These are phyloP conservation scores for Paracoccidioides lutzii DNA, from an alignment of 2,329 filamentous ascomycete species.

Conservation along the genomic window DNA sequence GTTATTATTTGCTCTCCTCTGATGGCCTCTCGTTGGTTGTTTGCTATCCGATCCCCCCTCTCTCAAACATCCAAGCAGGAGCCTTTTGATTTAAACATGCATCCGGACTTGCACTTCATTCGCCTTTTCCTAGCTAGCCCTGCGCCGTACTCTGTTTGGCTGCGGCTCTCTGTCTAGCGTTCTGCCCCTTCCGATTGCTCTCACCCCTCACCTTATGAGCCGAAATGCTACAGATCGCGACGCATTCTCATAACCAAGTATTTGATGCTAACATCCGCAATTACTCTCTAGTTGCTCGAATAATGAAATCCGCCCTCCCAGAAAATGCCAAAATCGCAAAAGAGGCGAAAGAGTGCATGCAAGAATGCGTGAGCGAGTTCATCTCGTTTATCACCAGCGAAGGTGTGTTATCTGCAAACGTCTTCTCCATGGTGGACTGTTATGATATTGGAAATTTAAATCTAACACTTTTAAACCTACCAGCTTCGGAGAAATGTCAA, in stretches of 20 bases:
- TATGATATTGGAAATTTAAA: constrained; percentile 6
- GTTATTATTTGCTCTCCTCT: constrained; percentile 11
- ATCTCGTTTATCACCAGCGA: constrained; percentile 99
- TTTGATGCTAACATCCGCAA: constrained; percentile 90
- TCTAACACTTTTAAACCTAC: constrained; percentile 12
- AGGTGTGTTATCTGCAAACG: constrained; percentile 47
- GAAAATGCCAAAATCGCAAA: constrained; percentile 99
- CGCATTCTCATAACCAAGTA: constrained; percentile 21
- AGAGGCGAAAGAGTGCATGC: constrained; percentile 99
- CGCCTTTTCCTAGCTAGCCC: constrained; percentile 36
- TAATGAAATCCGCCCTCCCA: constrained; percentile 96
- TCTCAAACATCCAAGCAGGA: constrained; percentile 2
- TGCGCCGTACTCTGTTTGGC: constrained; percentile 22
- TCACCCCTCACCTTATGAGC: constrained; percentile 3
- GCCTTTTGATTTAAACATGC: constrained; percentile 3
- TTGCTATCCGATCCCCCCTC: constrained; percentile 15
- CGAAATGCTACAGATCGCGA: neutral
- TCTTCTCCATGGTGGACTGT: neutral
- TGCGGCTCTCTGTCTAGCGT: constrained; percentile 3
- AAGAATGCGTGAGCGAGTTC: constrained; percentile 99
- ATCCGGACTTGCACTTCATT: constrained; percentile 17
- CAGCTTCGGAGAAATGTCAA: constrained; percentile 97
- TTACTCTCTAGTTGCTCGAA: constrained; percentile 90
- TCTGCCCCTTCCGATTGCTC: constrained; percentile 7
- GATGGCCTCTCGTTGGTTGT: constrained; percentile 15